Conservation (phyloP, 257 asterid genomes). For the Anisodus acutangulus region DNA sequence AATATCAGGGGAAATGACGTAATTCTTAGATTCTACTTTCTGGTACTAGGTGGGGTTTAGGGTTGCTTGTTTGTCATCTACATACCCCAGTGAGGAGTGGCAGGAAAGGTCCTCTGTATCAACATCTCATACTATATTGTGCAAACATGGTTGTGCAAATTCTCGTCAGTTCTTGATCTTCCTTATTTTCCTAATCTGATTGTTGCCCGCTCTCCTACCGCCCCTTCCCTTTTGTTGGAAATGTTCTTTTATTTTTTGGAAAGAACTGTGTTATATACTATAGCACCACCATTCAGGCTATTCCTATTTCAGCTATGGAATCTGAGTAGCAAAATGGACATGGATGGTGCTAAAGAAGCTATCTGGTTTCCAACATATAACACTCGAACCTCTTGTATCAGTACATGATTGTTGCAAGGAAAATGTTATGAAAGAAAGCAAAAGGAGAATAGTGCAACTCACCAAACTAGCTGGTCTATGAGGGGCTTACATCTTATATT, state of each 20-base stretch:
- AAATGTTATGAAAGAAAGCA: neutral
- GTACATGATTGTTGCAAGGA: neutral
- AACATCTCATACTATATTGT: neutral
- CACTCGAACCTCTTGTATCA: neutral
- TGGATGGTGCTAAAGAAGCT: neutral
- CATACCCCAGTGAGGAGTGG: neutral
- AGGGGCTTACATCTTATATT: neutral
- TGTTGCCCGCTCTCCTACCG: neutral
- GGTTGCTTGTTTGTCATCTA: constrained; percentile 10
- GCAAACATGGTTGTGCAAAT: constrained; percentile 21
- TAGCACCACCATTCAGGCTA: neutral
- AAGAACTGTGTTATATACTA: neutral
- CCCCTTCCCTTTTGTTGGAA: neutral
- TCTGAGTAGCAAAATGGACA: neutral
- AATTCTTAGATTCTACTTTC: constrained; percentile 4
- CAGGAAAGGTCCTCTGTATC: constrained; percentile 14
- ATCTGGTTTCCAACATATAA: neutral
- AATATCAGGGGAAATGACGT: constrained; percentile 22
- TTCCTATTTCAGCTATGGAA: neutral
- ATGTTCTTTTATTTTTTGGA: neutral
- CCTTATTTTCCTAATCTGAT: neutral
- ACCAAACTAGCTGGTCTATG: neutral
- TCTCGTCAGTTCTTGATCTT: neutral
- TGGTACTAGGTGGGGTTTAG: neutral
- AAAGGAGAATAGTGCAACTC: constrained; percentile 6